These are phyloP conservation scores for Fusarium sp. DNA, from an alignment of 2,329 filamentous ascomycete genomes.

Conservation along the genomic window DNA sequence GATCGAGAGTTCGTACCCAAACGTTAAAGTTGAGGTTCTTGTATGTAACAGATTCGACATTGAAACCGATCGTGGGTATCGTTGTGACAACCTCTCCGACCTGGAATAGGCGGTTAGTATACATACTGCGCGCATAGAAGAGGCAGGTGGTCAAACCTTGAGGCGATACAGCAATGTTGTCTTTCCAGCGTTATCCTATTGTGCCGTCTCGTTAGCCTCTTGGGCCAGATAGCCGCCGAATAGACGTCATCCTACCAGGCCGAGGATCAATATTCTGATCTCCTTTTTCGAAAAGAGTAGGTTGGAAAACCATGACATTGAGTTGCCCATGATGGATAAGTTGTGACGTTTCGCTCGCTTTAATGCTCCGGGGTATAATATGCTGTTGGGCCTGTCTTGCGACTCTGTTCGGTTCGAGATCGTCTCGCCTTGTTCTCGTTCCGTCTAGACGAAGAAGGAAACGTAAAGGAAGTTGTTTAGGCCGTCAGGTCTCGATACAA, in stretches of 20 bases:
- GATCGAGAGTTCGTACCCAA: conserved; percentile 74
- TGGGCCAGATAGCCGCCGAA: conserved; percentile 18
- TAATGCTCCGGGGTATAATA: conserved; percentile 23
- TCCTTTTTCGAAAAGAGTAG: conserved; percentile 95
- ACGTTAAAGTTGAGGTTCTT: conserved; percentile 99
- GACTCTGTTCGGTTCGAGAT: conserved; percentile 8
- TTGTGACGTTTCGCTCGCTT: conserved; percentile 25
- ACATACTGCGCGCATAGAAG: neutral
- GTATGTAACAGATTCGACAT: conserved; percentile 98
- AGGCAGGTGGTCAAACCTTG: conserved; percentile 71
- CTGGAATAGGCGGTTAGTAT: conserved; percentile 61
- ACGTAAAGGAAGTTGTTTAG: conserved; percentile 4
- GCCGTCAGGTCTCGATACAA: conserved; percentile 13
- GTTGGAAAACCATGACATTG: conserved; percentile 77
- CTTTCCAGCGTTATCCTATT: conserved; percentile 96
- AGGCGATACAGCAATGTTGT: conserved; percentile 96
- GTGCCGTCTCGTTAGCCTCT: conserved; percentile 36
- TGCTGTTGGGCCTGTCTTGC: conserved; percentile 10
- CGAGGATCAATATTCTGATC: conserved; percentile 94
- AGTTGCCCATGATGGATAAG: conserved; percentile 69
- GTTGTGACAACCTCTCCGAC: conserved; percentile 99
- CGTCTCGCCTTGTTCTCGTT: conserved; percentile 26
- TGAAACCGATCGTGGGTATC: conserved; percentile 99
- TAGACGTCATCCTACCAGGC: conserved; percentile 73
- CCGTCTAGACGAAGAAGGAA: conserved; percentile 11